A percentile compares a stretch with the other conserved stretches of the same genome.
Evolutionary conservation across 2,329 filamentous ascomycete genomes (phyloP).

Genomic region (Colletotrichum spinosum): DNA sequence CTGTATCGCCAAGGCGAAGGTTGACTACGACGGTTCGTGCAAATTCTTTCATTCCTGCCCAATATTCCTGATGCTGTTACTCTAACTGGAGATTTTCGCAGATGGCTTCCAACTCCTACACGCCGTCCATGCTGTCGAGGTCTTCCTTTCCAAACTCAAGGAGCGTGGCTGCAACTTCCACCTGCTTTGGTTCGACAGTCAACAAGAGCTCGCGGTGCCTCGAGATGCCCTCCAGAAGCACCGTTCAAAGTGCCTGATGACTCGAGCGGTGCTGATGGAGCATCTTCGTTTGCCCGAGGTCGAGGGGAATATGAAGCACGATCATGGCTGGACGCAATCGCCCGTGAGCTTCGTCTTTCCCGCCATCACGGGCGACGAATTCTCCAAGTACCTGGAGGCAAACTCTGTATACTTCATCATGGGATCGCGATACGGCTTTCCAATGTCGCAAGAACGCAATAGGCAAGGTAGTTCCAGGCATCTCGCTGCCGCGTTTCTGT

Average conservation of each 20-base stretch:
- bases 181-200: constrained; percentile 73
- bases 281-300: constrained; percentile 59
- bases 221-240: constrained; percentile 43
- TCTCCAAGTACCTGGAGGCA: constrained; percentile 64
- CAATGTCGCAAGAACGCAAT: neutral
- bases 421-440: constrained; percentile 29
- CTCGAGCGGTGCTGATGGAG: constrained; percentile 71
- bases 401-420: constrained; percentile 75
- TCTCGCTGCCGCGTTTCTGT: constrained; percentile 64
- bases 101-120: constrained; percentile 78
- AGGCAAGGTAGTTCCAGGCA: neutral
- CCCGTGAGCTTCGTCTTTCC: constrained; percentile 24
- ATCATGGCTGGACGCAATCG: constrained; percentile 58
- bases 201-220: constrained; percentile 68
- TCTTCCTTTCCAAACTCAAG: constrained; percentile 69
- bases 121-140: constrained; percentile 76
- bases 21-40: constrained; percentile 69
- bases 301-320: constrained; percentile 44
- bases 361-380: constrained; percentile 48
- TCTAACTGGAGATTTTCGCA: constrained; percentile 37
- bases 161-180: constrained; percentile 78
- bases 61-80: neutral
- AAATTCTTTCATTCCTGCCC: neutral
- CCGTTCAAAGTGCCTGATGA: constrained; percentile 67
- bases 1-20: constrained; percentile 69